Percentiles rank a stretch among this genome's conserved stretches.
phyloP scores from a whole-genome alignment of 2,329 filamentous ascomycete genomes.

The Bisporella sp. region DNA sequence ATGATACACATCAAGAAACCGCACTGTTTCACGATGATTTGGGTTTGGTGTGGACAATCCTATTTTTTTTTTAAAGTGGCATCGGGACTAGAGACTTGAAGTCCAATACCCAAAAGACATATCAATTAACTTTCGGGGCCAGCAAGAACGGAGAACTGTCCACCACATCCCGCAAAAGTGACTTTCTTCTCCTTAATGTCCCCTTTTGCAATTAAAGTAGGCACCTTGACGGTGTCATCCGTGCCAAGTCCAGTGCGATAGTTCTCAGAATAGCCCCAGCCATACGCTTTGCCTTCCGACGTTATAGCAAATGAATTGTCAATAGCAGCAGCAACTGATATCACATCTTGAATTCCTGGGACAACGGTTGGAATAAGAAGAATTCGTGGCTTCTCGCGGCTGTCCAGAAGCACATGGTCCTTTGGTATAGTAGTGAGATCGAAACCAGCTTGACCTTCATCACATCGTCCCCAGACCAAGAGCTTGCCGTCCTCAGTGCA shows the following conservation, averaged over 20 bases:
- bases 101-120: no score
- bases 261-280: conserved; percentile 74
- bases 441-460: conserved; percentile 49
- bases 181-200: conserved; percentile 70
- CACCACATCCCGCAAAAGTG: conserved; percentile 70
- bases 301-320: conserved; percentile 69
- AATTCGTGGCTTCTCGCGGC: conserved; percentile 58
- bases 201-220: conserved; percentile 76
- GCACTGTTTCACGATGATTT: no score
- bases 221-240: conserved; percentile 70
- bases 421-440: conserved; percentile 46
- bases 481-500: conserved; percentile 49
- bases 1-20: no score
- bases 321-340: conserved; percentile 53
- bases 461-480: conserved; percentile 54
- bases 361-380: conserved; percentile 55
- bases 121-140: conserved; percentile 22
- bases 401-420: conserved; percentile 56
- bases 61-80: no score
- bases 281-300: conserved; percentile 61
- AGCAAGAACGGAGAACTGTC: conserved; percentile 66
- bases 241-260: conserved; percentile 74
- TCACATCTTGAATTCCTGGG: conserved; percentile 2
- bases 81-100: no score
- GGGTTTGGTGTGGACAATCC: no score